Evolutionary conservation across 2,329 filamentous ascomycete genomes (phyloP), one percentile per base, ranked within the genome.

Genomic region (Alternaria alternata): DNA sequence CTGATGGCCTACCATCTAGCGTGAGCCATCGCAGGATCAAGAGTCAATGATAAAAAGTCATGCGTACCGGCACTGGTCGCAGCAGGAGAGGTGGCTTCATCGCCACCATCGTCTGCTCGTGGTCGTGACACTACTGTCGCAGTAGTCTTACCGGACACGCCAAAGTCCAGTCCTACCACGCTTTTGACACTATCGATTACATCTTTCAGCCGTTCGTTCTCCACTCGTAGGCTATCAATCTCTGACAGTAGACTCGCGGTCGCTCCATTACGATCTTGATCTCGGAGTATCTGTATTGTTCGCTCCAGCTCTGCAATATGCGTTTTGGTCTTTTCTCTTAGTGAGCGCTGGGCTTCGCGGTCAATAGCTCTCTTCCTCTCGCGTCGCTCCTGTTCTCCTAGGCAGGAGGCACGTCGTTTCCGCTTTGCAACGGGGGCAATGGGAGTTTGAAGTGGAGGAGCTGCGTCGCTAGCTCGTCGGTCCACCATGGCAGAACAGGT

Each of bases 241-340:
- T 77, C 75, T 5, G 66, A 67, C 2, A 78, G 61, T 7, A 78
- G 51, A 42, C 67, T 75, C 20, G 72, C 65, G 18, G 73, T 77
- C 3, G 71, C 69, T 14, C 70, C 73, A 65, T 75, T 75, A 30
- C 68, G 60, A 44, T 78, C 75, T 51, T 77, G 73, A 22, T 74
- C 66, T 28, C 71, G 57, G 7, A 78, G 58, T n/a, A 77, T 75
- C 51, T 75, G 66, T 26, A 77, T 77, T 3, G 75, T 77, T 28
- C 74, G 70, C 53, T 77, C 75, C 3, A 78, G 68, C 48, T 78
- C 75, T 8, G 75, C 75, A 49, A 78, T 78, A 22, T 77, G 75
- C 8, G 73, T 74, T 43, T 77, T 78, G 2, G 75, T 78, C 66
- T 78, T 78, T 51, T 78, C 75, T 53, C 75, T 56, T 20, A 78